A percentile compares a stretch with the other conserved stretches of the same genome.
Evolutionary conservation across 2,329 filamentous ascomycete genomes (phyloP).

Genomic region (Eutypella sp.): DNA sequence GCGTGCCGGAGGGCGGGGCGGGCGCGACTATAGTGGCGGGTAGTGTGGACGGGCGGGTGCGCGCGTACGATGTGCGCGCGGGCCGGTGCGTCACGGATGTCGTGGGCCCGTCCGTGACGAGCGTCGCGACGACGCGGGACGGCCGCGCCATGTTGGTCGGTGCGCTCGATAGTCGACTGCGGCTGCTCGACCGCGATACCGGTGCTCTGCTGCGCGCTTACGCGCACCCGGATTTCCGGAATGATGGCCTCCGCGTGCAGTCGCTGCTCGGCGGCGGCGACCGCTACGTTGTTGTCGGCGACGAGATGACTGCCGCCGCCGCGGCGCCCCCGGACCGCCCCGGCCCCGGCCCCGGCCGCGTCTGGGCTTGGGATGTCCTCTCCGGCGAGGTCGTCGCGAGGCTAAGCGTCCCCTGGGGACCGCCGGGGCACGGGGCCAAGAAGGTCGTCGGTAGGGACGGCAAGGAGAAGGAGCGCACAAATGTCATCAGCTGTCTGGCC

Average conservation of each 20-base stretch:
- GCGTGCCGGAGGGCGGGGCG: conserved; percentile 44
- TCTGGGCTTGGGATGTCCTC: conserved; percentile 82
- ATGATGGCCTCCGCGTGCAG: conserved; percentile 69
- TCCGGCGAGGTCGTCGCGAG: conserved; percentile 63
- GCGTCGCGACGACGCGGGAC: conserved; percentile 64
- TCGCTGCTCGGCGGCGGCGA: conserved; percentile 72
- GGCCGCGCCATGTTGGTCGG: conserved; percentile 71
- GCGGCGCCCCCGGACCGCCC: conserved; percentile 38
- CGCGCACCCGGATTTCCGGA: conserved; percentile 50
- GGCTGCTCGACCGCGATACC: conserved; percentile 73
- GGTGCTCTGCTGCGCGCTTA: conserved; percentile 74
- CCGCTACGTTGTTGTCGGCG: conserved; percentile 73
- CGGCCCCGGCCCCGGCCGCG: conserved; percentile 56
- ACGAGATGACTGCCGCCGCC: conserved; percentile 51
- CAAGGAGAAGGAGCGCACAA: conserved; percentile 53
- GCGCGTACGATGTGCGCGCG: conserved; percentile 77
- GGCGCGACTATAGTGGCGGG: conserved; percentile 69
- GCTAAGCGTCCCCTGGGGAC: conserved; percentile 55
- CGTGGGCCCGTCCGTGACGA: conserved; percentile 68
- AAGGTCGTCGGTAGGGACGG: conserved; percentile 55
- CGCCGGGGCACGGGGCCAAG: conserved; percentile 40
- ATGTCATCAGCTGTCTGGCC: conserved; percentile 57
- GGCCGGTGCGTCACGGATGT: conserved; percentile 68
- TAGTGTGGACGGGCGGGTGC: conserved; percentile 78
- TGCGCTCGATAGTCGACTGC: conserved; percentile 68